A percentile compares a stretch with the other conserved stretches of the same genome.
Conservation (phyloP, 1,284 basidiomycete genomes). For the Vanrija sp. region DNA sequence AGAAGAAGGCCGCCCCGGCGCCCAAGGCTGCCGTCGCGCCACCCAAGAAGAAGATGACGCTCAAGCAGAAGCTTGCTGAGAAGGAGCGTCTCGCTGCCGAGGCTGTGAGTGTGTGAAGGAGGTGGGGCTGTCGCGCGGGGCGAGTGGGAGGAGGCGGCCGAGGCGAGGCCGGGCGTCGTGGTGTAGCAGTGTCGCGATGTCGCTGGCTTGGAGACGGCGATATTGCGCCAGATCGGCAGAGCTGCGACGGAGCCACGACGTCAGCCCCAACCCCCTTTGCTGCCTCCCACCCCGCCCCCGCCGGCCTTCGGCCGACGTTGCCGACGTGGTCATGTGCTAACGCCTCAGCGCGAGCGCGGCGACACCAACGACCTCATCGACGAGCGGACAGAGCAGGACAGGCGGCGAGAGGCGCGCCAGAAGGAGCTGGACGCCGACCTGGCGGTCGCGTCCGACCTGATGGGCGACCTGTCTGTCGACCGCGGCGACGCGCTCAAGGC, state of each 20-base stretch:
- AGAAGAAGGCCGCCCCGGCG: conserved; percentile 54
- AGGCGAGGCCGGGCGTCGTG: too few species aligned
- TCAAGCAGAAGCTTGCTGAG: conserved; percentile 84
- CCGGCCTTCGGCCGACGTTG: too few species aligned
- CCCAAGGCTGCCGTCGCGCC: conserved; percentile 55
- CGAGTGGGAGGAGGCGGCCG: too few species aligned
- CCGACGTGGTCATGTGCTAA: neutral
- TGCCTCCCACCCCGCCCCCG: too few species aligned
- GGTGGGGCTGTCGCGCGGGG: too few species aligned
- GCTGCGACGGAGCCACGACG: too few species aligned
- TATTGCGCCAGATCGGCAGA: too few species aligned
- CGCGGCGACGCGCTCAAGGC: conserved; percentile 54
- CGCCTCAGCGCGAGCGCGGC: too few species aligned
- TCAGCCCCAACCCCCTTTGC: too few species aligned
- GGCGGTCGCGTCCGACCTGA: conserved; percentile 71
- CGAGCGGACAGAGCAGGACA: conserved; percentile 60
- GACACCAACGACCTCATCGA: conserved; percentile 69
- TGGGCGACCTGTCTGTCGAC: conserved; percentile 56
- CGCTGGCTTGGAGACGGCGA: too few species aligned
- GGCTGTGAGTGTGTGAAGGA: conserved; percentile 26
- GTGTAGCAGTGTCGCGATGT: too few species aligned
- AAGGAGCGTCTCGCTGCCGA: conserved; percentile 61
- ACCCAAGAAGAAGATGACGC: conserved; percentile 80
- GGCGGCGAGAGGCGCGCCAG: conserved; percentile 69
- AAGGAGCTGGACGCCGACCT: conserved; percentile 79